Base-by-base conservation (phyloP, 192 early-diverging fungal species). In the Mortierella claussenii region DNA sequence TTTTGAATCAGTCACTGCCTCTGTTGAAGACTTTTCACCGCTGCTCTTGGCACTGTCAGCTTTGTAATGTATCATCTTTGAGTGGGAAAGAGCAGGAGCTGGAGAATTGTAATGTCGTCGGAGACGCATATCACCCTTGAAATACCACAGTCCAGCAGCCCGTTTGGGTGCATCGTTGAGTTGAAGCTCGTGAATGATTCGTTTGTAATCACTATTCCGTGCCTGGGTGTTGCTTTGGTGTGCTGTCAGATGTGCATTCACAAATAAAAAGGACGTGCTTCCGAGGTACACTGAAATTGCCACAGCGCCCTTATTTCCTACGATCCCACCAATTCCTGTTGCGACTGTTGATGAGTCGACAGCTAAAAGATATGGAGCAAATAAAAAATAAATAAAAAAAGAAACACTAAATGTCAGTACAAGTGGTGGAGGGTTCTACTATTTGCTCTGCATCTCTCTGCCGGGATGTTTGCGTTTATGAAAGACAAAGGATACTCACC, bases 301-400 rank as follows among this genome's bases (percentile, higher is more conserved):
- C 27, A 86, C 80, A 15, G 82, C 84, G 8, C 84, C 84, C 36
- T 86, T 86, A 40, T 86, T 86, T 4, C 82, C 80, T 17, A 81
- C 60, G 24, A 81, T 78, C 5, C 76, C 76, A 3, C 68, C 80
- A 0, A 81, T 67, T 34, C 74, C 80, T 24, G 80, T 81, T 26
- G 80, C 63, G 1, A 81, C 75, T 23, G 58, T 59, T 15, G 68
- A 69, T n/a, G 75, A 78, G 36, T 81, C 73, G 8, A 79, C 68
- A 32, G 66, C 76, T 79, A 54, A 37, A 28, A n/a, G n/a, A n/a
- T 11, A 11, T 28, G 30, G 30, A 2, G 7, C 11, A 50, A 50
- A 50, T n/a, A 33, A 31, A 59, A 1, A 60, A 13, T 20, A 30
- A 18, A 27, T 7, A 0, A 40, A 10, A 40, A 40, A 10, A 40